Conservation (phyloP, 2,329 filamentous ascomycete genomes). For the Dothideomycetes sp. region DNA sequence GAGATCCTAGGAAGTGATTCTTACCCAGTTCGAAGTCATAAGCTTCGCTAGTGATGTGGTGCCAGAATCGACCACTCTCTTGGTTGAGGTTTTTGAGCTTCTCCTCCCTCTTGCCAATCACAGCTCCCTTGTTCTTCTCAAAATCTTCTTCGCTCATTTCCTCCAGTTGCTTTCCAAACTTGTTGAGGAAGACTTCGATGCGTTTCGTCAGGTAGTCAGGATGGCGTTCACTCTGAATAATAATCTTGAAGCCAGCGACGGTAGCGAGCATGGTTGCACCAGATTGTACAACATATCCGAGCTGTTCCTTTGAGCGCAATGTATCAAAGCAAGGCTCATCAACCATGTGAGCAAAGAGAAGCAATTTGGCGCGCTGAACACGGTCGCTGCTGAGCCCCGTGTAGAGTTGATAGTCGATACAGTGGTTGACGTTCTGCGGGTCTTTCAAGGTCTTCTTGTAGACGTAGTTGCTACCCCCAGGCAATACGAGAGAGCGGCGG, state of each 20-base stretch:
- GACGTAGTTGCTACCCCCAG: constrained; percentile 69
- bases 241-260: constrained; percentile 66
- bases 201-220: constrained; percentile 75
- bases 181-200: constrained; percentile 72
- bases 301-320: constrained; percentile 89
- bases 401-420: constrained; percentile 37
- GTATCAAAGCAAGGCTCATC: constrained; percentile 93
- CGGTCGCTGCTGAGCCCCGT: constrained; percentile 45
- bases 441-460: constrained; percentile 75
- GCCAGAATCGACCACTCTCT: constrained; percentile 75
- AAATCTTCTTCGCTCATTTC: constrained; percentile 77
- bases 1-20: too few species aligned
- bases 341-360: constrained; percentile 79
- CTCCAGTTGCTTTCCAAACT: constrained; percentile 54
- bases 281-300: constrained; percentile 92
- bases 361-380: constrained; percentile 59
- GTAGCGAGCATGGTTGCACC: constrained; percentile 64
- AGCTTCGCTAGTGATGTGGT: constrained; percentile 71
- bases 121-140: constrained; percentile 78
- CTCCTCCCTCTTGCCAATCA: constrained; percentile 78
- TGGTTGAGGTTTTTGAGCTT: constrained; percentile 86
- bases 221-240: constrained; percentile 86
- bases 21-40: constrained; percentile 82
- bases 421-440: constrained; percentile 64
- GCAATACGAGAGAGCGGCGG: constrained; percentile 63